phyloP scores from a whole-genome alignment of 345 rosid species.

The Syzygium oleosum region DNA sequence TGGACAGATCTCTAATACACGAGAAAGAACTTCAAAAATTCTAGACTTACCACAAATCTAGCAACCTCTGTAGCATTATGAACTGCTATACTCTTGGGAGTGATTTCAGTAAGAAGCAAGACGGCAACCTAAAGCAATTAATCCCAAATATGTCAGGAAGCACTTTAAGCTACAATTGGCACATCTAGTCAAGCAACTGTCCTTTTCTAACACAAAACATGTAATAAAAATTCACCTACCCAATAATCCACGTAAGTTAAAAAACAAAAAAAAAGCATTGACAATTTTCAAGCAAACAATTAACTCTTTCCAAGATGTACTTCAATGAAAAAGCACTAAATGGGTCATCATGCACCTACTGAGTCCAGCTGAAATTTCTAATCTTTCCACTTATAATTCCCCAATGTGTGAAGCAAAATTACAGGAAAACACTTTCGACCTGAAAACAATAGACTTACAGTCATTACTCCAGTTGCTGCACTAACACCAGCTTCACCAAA shows the following conservation, averaged over 20 bases:
- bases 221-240: neutral
- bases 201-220: neutral
- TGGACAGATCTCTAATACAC: neutral
- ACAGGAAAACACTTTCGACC: neutral
- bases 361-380: neutral
- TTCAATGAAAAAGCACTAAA: neutral
- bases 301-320: neutral
- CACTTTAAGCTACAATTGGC: neutral
- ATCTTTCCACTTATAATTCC: neutral
- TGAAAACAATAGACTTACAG: constrained; percentile 42
- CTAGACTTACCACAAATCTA: constrained; percentile 75
- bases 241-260: neutral
- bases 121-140: constrained; percentile 58
- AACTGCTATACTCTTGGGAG: constrained; percentile 98
- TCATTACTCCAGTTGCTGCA: constrained; percentile 99
- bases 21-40: neutral
- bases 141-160: neutral
- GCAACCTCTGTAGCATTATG: constrained; percentile 95
- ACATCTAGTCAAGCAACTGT: neutral
- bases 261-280: neutral
- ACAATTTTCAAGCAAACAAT: neutral
- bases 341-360: neutral
- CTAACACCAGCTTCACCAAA: constrained; percentile 99
- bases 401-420: neutral
- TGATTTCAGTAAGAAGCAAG: constrained; percentile 91